phyloP scores from a whole-genome alignment of 1,139 yeast species.

The Candida albicans region DNA sequence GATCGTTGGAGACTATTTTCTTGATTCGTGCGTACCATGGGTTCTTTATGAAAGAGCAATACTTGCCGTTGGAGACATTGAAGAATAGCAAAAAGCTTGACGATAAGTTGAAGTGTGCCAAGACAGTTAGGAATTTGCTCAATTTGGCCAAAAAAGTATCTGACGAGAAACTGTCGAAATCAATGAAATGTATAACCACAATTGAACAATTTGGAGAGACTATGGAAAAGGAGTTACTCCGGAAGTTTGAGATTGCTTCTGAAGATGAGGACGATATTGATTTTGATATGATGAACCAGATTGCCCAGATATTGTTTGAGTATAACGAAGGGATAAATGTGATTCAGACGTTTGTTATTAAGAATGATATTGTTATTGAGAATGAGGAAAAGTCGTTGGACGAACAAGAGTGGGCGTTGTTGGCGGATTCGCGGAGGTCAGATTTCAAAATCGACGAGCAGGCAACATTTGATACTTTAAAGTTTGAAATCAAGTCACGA shows the following conservation, averaged over 20 bases:
- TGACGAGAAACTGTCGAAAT: conserved; percentile 50
- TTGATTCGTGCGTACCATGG: conserved; percentile 77
- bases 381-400: conserved; percentile 35
- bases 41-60: conserved; percentile 60
- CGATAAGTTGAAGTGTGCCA: conserved; percentile 67
- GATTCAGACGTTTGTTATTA: conserved; percentile 78
- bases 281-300: conserved; percentile 70
- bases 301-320: conserved; percentile 74
- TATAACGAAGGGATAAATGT: conserved; percentile 87
- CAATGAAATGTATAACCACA: conserved; percentile 48
- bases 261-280: conserved; percentile 44
- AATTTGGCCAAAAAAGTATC: conserved; percentile 62
- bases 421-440: conserved; percentile 37
- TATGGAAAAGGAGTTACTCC: conserved; percentile 67
- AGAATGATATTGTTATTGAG: conserved; percentile 57
- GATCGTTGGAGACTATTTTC: conserved; percentile 71
- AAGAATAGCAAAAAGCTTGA: conserved; percentile 42
- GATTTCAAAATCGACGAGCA: conserved; percentile 32
- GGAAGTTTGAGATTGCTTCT: conserved; percentile 58
- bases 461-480: conserved; percentile 28
- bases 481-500: conserved; percentile 59
- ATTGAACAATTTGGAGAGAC: conserved; percentile 74
- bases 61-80: conserved; percentile 60
- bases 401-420: conserved; percentile 35
- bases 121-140: conserved; percentile 64